Base-by-base conservation (phyloP, 768 basidiomycete genomes). In the Pluteus cervinus region DNA sequence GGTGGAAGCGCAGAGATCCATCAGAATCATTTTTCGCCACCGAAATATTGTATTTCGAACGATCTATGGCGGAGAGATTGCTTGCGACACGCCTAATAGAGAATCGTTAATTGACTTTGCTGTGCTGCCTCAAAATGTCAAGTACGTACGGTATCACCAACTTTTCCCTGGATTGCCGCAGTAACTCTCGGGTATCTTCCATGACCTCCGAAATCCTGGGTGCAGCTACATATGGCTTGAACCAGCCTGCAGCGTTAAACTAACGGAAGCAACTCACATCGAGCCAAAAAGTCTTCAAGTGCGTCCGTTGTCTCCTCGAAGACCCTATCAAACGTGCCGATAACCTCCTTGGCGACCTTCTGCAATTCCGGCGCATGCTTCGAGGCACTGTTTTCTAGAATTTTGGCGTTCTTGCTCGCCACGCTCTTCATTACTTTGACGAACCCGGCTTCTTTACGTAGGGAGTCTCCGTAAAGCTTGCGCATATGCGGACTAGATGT, bases 381-480 rank as follows among this genome's bases (percentile, higher is more conserved):
- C n/a, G 77, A 82, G 8, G 87, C 86, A 21, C 76, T 74, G 7
- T 73, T 76, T 50, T 89, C 86, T 17, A 94, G 55, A 5, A 85
- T 69, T 20, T 75, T 73, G 0, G 80, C 87, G 44, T 90, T 88
- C 64, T 81, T 83, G 53, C 73, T 80, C 3, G 92, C 92, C 7
- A 93, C 89, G 42, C 73, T 86, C 62, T 92, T 93, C 59, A 99
- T 82, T n/a, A 97, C 93, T 66, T 97, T 96, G 49, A 94, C 89
- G 46, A 98, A 86, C 36, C 96, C 96, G 1, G 93, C 94, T 41
- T 98, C 94, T 60, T 92, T 90, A 45, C 96, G 81, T 9, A 99
- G 66, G 10, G 86, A 81, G 52, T 93, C 80, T 3, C 96, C 94
- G 57, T 99, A 99, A 14, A 98, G 69, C 55, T 89, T 91, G 44